phyloP scores from a whole-genome alignment of 106 monocot species.

The Amphibolis antarctica region DNA sequence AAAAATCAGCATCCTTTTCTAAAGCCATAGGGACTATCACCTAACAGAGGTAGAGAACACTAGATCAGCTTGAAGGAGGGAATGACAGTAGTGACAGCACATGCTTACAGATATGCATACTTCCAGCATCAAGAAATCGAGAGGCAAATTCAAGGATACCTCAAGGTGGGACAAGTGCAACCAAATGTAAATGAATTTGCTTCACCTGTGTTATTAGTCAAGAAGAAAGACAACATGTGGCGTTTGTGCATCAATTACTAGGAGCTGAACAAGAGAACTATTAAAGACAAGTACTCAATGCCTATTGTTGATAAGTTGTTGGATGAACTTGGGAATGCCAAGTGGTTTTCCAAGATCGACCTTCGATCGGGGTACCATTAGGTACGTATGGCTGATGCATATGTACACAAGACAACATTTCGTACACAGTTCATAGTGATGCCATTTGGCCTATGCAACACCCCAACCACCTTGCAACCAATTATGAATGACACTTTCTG shows the following conservation, averaged over 20 bases:
- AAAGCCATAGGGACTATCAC: too few relatives aligned
- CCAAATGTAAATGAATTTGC: neutral
- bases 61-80: too few relatives aligned
- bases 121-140: too few relatives aligned
- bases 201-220: neutral
- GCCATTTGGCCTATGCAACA: conserved; percentile 4
- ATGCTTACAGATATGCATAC: too few relatives aligned
- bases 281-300: neutral
- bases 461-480: neutral
- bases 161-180: too few relatives aligned
- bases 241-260: neutral
- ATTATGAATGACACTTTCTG: neutral
- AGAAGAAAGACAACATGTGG: neutral
- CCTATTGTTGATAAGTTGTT: conserved; percentile 3
- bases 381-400: neutral
- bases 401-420: neutral
- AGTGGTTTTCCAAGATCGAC: neutral
- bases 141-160: too few relatives aligned
- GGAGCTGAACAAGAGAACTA: neutral
- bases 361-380: neutral
- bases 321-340: conserved; percentile 4
- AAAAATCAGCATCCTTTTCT: too few relatives aligned
- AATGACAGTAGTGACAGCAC: too few relatives aligned
- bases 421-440: neutral
- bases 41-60: too few relatives aligned